phyloP scores from a whole-genome alignment of 2,329 filamentous ascomycete genomes.

The Sporothrix sp. region DNA sequence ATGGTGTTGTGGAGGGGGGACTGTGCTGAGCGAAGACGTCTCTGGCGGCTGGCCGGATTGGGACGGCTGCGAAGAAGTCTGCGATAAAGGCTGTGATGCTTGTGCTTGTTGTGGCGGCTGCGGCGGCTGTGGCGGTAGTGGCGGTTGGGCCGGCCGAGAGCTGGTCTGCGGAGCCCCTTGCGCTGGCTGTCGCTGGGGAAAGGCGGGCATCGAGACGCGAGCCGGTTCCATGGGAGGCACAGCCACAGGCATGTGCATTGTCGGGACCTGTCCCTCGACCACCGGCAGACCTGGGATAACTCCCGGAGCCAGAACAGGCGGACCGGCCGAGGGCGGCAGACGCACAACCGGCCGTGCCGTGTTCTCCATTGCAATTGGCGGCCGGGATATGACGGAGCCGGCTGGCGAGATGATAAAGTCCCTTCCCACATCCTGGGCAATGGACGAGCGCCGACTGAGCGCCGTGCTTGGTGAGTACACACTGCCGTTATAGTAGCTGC shows the following conservation, averaged over 20 bases:
- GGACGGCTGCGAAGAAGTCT: neutral
- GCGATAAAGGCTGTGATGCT: neutral
- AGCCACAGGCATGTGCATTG: neutral
- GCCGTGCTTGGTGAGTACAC: conserved; percentile 77
- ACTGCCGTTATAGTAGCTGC: conserved; percentile 58
- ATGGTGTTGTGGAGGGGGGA: conserved; percentile 48
- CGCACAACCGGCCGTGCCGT: conserved; percentile 64
- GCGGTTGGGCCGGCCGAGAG: neutral
- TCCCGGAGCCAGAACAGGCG: conserved; percentile 12
- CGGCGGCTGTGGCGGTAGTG: neutral
- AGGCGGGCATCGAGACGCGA: neutral
- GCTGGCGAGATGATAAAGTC: conserved; percentile 74
- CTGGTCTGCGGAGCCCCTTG: neutral
- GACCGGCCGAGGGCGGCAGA: conserved; percentile 54
- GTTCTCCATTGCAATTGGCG: conserved; percentile 49
- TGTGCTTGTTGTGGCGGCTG: neutral
- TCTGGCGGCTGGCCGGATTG: conserved; percentile 4
- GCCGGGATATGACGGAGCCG: conserved; percentile 64
- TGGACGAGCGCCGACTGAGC: conserved; percentile 84
- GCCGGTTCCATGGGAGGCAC: neutral
- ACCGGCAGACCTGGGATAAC: neutral
- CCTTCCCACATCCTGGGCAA: conserved; percentile 53
- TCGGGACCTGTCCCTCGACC: too few species aligned
- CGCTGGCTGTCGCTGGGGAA: neutral
- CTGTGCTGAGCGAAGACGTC: conserved; percentile 38